A percentile compares a stretch with the other conserved stretches of the same genome.
Evolutionary conservation across 2,329 filamentous ascomycete genomes (phyloP).

Genomic region (Alternaria arborescens): DNA sequence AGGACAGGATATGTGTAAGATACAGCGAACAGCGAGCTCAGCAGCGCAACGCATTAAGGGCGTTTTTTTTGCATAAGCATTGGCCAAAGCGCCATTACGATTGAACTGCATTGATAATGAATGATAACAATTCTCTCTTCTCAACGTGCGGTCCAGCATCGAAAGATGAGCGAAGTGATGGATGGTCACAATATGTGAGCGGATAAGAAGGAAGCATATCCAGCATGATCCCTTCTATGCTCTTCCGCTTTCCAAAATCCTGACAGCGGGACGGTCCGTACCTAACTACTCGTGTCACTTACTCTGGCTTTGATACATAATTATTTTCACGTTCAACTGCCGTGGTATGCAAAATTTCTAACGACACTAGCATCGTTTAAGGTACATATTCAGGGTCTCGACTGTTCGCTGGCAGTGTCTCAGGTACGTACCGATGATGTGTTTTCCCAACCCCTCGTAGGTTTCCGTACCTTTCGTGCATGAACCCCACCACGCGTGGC

Average conservation of each 20-base stretch:
- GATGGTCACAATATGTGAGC: neutral
- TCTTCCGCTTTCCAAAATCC: neutral
- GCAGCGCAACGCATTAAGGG: constrained; percentile 22
- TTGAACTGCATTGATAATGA: constrained; percentile 9
- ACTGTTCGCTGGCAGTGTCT: neutral
- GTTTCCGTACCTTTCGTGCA: neutral
- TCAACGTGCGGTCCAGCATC: neutral
- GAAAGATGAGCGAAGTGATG: neutral
- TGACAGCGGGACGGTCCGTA: constrained; percentile 18
- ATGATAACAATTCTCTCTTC: constrained; percentile 9
- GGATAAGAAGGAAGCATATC: neutral
- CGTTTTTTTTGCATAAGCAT: constrained; percentile 15
- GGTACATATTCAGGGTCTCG: neutral
- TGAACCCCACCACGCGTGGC: constrained; percentile 1
- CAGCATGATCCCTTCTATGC: constrained; percentile 18
- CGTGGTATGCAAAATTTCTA: neutral
- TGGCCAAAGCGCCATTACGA: constrained; percentile 3
- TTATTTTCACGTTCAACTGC: neutral
- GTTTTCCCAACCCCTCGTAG: constrained; percentile 1
- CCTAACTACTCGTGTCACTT: neutral
- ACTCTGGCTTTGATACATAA: neutral
- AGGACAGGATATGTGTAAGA: constrained; percentile 21
- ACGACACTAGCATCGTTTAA: neutral
- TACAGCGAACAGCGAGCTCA: constrained; percentile 1
- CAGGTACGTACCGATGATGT: neutral